Base-by-base conservation (phyloP, 2,329 filamentous ascomycete species). In the Chaetomiaceae sp. region DNA sequence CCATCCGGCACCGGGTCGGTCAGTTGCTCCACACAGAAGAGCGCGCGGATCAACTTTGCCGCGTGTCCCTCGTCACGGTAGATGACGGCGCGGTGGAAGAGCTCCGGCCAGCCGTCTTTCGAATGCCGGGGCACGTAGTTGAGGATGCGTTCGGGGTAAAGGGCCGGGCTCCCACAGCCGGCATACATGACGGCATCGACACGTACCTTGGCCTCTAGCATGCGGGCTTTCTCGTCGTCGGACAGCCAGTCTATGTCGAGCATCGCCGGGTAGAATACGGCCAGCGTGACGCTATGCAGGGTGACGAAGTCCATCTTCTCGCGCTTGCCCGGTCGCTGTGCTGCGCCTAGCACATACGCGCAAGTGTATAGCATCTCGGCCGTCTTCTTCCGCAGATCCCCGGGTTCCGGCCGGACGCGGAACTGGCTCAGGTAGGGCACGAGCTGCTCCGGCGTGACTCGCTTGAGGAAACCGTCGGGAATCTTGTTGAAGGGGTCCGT, bases 221-320 rank as follows among this genome's bases (percentile, higher is more conserved):
- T 21, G 14, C 37, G 36, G 13, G 49, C 47, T 42, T 56, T 55
- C 34, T 43, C 20, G 46, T 41, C 44, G 47, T 54, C 46, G 7
- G 52, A 47, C n/a, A 51, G 16, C 51, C 51, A 48, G 44, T 21
- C 36, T 11, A 33, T 27, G n/a, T 18, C 36, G 3, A 53, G 27
- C 7, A 53, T 25, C 44, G 44, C 27, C 29, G 51, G 51, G 51
- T 48, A 53, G 44, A 53, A 53, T 16, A 44, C 27, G 16, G 18
- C 18, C 10, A 47, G 34, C 20, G 51, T 53, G 36, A 25, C 34
- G 8, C 9, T 43, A 38, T 53, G 51, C 20, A 53, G 51, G 13
- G 29, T 11, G 20, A 53, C 51, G 23, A 53, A 53, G 14, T 53
- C 51, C 3, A 53, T 33, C 14, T 20, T 27, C 10, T 36, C 51